A percentile compares a stretch with the other conserved stretches of the same genome.
Evolutionary conservation across 495 filamentous ascomycete genomes (phyloP).

Genomic region (Penicillium odoratum): DNA sequence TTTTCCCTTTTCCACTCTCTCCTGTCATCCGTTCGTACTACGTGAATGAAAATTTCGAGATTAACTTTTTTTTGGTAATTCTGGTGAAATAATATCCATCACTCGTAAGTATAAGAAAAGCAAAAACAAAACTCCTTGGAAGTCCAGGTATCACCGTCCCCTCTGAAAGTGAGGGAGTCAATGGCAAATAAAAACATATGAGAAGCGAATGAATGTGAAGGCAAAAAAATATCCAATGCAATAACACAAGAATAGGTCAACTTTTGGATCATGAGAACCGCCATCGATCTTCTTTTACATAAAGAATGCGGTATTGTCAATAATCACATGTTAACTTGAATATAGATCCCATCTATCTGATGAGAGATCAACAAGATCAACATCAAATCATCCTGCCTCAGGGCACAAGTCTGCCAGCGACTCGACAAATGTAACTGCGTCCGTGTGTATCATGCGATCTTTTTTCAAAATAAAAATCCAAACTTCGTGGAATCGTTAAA

Average conservation of each 20-base stretch:
- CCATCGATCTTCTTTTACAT: constrained; percentile 14
- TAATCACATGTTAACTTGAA: background rate
- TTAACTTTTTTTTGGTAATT: constrained; percentile 11
- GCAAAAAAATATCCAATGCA: constrained; percentile 14
- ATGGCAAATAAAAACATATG: constrained; percentile 13
- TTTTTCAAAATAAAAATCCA: constrained; percentile 19
- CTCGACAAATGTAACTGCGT: constrained; percentile 20
- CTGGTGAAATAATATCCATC: constrained; percentile 12
- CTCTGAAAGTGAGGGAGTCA: constrained; percentile 6
- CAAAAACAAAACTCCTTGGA: constrained; percentile 20
- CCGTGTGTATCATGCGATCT: constrained; percentile 33
- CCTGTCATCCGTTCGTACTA: background rate
- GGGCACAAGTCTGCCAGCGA: constrained; percentile 29
- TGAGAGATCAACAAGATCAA: constrained; percentile 6
- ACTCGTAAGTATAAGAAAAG: constrained; percentile 12
- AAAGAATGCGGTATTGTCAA: constrained; percentile 6
- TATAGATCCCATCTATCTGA: constrained; percentile 8
- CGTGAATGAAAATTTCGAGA: constrained; percentile 3
- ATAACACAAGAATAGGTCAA: constrained; percentile 18
- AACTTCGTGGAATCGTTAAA: constrained; percentile 29
- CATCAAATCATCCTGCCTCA: constrained; percentile 1
- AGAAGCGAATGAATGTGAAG: constrained; percentile 11
- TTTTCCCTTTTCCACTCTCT: too few species aligned
- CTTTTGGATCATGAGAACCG: constrained; percentile 20
- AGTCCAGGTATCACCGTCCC: constrained; percentile 23